Base-by-base conservation (phyloP, 2,329 filamentous ascomycete species). In the Mycocentrospora acerina region DNA sequence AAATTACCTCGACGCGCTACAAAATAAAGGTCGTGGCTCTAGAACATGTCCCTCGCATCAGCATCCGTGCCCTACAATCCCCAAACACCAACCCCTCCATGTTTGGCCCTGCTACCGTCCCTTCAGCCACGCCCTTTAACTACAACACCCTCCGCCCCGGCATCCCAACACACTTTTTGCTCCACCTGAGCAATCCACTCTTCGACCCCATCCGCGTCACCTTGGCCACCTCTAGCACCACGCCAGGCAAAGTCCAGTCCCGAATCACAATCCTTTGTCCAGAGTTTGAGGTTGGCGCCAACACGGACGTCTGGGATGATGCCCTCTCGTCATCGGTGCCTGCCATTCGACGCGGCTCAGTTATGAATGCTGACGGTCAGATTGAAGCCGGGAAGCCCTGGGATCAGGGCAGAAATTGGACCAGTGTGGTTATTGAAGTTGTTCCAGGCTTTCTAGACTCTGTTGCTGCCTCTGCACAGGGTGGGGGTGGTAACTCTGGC, bases 371-470 rank as follows among this genome's bases (percentile, higher is more conserved):
- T 1, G 51, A 58, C 22, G 55, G 54, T 3, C 55, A 60, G 12
- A 81, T 87, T 12, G 90, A 95, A 66, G 88, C 88, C 0, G 93
- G 91, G 35, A 97, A 97, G 69, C 83, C 97, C n/a, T 98, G 89
- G 87, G 90, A 96, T 48, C 81, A 85, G 37, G 91, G 90, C 0
- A 78, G 90, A 24, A 98, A 97, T 66, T 96, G 90, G 88, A 93
- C 93, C 12, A 93, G 85, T 51, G 88, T 98, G 9, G 87, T 96
- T 14, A 76, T 98, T 17, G 93, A 98, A 65, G 85, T 98, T 11
- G 80, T 96, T 1, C 80, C 90, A 58, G 57, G 76, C 47, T 46
- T 69, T 16, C 28, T 60, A 13, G 46, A 47, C 9, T 39, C 46
- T 24, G 14, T 49, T 19, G 29, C 29, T 2, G 32, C 34, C 8